These are phyloP conservation scores for Zymoseptoria brevis DNA, from an alignment of 2,329 filamentous ascomycete species.

Conservation along the genomic window DNA sequence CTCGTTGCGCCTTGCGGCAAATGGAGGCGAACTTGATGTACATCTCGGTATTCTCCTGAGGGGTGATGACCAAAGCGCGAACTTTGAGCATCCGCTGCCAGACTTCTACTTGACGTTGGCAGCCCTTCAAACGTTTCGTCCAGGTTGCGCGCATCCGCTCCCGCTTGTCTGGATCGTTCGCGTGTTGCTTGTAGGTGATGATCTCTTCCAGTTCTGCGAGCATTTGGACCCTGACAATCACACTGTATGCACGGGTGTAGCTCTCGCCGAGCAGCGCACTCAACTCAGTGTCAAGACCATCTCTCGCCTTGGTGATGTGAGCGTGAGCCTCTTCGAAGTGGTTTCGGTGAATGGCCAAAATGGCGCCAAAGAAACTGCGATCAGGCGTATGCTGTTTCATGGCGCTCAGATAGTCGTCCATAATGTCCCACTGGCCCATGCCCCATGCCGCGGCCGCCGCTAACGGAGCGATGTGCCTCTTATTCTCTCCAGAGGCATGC, in stretches of 20 bases:
- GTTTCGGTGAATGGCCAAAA: constrained; percentile 87
- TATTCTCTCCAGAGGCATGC: constrained; percentile 77
- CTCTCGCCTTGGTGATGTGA: constrained; percentile 84
- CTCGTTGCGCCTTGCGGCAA: constrained; percentile 90
- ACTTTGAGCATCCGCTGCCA: constrained; percentile 98
- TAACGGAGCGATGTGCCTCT: constrained; percentile 82
- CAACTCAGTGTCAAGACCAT: constrained; percentile 89
- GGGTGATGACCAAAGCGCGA: constrained; percentile 81
- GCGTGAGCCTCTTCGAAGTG: constrained; percentile 85
- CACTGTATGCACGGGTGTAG: constrained; percentile 93
- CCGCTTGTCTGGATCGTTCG: constrained; percentile 72
- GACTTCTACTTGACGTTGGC: constrained; percentile 93
- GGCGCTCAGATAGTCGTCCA: constrained; percentile 93
- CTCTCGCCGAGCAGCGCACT: constrained; percentile 96
- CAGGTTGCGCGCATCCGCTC: constrained; percentile 87
- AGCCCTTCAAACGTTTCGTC: constrained; percentile 90
- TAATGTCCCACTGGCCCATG: constrained; percentile 90
- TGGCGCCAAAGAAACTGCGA: constrained; percentile 94
- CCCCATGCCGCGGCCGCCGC: constrained; percentile 96
- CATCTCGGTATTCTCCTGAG: constrained; percentile 94
- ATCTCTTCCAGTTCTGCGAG: constrained; percentile 96
- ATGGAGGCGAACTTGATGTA: constrained; percentile 99
- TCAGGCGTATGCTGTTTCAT: constrained; percentile 94
- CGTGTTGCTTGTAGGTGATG: constrained; percentile 90
- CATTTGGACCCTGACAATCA: constrained; percentile 99